phyloP scores from a whole-genome alignment of 2,329 filamentous ascomycete genomes.

The Neofusicoccum ribis region DNA sequence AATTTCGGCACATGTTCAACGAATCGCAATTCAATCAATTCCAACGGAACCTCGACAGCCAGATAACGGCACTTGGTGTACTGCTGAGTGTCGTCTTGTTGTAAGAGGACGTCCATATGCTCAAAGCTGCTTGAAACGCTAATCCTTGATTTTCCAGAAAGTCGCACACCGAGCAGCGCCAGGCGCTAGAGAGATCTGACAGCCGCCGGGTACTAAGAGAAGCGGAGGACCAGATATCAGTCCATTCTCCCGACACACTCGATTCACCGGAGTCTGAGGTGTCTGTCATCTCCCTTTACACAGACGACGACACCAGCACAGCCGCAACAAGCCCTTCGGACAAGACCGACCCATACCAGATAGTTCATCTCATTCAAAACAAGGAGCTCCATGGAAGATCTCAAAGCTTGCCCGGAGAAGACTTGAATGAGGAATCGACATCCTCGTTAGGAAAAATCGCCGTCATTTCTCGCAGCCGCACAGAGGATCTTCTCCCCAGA shows the following conservation, averaged over 20 bases:
- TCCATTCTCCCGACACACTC: no score
- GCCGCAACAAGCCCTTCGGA: neutral
- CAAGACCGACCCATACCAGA: no score
- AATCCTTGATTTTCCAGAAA: neutral
- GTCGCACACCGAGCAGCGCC: neutral
- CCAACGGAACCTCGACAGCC: constrained; percentile 1
- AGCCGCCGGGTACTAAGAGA: no score
- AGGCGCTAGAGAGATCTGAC: neutral
- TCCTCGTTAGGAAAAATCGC: no score
- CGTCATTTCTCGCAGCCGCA: no score
- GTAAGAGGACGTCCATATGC: neutral
- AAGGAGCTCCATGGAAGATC: no score
- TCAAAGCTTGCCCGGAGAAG: no score
- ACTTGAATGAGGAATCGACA: no score
- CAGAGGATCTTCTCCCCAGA: no score
- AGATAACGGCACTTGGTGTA: neutral
- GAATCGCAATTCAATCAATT: neutral
- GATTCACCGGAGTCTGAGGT: neutral
- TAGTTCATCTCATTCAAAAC: no score
- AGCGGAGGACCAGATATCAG: no score
- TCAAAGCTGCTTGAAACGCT: no score
- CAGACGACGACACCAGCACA: neutral
- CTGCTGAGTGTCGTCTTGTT: neutral
- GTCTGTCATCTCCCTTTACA: neutral
- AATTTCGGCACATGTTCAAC: neutral